phyloP scores from a whole-genome alignment of 495 filamentous ascomycete species.

The Xylaria curta region DNA sequence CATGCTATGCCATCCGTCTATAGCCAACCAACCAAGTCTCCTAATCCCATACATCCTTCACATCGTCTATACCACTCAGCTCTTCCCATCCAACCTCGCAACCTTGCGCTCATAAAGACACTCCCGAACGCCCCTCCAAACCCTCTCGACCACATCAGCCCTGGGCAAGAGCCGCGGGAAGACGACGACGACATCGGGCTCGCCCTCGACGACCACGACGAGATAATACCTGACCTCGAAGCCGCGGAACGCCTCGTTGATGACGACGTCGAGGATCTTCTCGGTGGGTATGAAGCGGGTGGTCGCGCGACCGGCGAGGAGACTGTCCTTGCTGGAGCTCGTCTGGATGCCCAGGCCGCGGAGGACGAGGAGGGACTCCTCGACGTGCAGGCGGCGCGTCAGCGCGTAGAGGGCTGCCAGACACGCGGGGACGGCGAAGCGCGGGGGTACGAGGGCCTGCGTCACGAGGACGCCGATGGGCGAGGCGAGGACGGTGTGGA shows the following conservation, averaged over 20 bases:
- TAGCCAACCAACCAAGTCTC: neutral
- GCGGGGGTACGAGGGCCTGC: constrained; percentile 24
- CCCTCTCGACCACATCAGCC: constrained; percentile 73
- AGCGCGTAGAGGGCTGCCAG: constrained; percentile 42
- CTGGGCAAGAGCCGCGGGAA: constrained; percentile 83
- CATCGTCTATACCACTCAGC: neutral
- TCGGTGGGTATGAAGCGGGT: constrained; percentile 94
- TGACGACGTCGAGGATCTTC: constrained; percentile 87
- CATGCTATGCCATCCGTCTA: constrained; percentile 12
- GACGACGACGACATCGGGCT: constrained; percentile 87
- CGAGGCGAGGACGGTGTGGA: constrained; percentile 24
- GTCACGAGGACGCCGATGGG: constrained; percentile 46
- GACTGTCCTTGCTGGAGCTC: constrained; percentile 67
- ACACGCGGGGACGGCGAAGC: constrained; percentile 31
- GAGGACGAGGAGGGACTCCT: constrained; percentile 88
- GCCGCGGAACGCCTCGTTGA: constrained; percentile 94
- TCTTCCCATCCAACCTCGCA: constrained; percentile 22
- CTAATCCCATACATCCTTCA: neutral
- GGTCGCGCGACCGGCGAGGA: constrained; percentile 57
- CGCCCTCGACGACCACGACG: constrained; percentile 87
- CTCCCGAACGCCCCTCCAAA: constrained; percentile 79
- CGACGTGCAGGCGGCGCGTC: constrained; percentile 55
- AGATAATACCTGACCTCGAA: constrained; percentile 93
- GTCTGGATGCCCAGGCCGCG: constrained; percentile 93
- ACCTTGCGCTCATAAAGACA: constrained; percentile 75